Evolutionary conservation across 2,329 filamentous ascomycete genomes (phyloP).

Genomic region (Nemania bipapillata): DNA sequence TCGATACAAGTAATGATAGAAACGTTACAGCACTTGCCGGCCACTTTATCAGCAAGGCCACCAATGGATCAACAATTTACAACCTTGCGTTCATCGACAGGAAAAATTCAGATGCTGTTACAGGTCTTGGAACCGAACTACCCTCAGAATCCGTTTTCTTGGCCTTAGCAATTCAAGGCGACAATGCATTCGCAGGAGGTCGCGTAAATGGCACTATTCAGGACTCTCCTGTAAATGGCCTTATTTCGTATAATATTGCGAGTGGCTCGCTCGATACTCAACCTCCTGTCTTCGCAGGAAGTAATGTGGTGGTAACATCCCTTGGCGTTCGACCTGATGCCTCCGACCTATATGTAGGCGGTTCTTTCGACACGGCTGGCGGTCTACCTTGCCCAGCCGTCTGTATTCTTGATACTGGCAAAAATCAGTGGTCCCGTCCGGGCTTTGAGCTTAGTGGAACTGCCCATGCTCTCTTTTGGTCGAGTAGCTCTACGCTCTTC

Average conservation of each 20-base stretch:
- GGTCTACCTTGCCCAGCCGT: constrained; percentile 83
- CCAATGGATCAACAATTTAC: constrained; percentile 75
- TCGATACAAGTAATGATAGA: constrained; percentile 74
- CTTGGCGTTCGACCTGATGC: constrained; percentile 78
- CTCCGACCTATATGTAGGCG: constrained; percentile 84
- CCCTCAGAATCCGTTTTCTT: constrained; percentile 78
- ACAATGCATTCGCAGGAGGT: constrained; percentile 84
- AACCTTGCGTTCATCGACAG: constrained; percentile 87
- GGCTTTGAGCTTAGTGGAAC: constrained; percentile 76
- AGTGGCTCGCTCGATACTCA: constrained; percentile 73
- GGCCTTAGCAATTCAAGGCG: constrained; percentile 73
- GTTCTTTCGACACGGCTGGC: constrained; percentile 84
- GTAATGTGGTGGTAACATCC: constrained; percentile 76
- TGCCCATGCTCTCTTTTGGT: constrained; percentile 80
- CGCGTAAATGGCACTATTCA: constrained; percentile 76
- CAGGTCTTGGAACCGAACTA: constrained; percentile 74
- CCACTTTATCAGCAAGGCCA: constrained; percentile 78
- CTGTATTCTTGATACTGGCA: constrained; percentile 78
- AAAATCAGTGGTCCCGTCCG: constrained; percentile 81
- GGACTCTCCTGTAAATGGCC: constrained; percentile 71
- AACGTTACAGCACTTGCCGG: constrained; percentile 91
- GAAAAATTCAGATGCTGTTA: constrained; percentile 71
- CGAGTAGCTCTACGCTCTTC: constrained; percentile 74
- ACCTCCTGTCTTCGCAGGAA: constrained; percentile 78
- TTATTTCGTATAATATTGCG: constrained; percentile 82